Percentiles rank a stretch among this genome's conserved stretches.
These are phyloP conservation scores for Fusarium camptoceras DNA, from an alignment of 2,329 filamentous ascomycete genomes.

Conservation along the genomic window DNA sequence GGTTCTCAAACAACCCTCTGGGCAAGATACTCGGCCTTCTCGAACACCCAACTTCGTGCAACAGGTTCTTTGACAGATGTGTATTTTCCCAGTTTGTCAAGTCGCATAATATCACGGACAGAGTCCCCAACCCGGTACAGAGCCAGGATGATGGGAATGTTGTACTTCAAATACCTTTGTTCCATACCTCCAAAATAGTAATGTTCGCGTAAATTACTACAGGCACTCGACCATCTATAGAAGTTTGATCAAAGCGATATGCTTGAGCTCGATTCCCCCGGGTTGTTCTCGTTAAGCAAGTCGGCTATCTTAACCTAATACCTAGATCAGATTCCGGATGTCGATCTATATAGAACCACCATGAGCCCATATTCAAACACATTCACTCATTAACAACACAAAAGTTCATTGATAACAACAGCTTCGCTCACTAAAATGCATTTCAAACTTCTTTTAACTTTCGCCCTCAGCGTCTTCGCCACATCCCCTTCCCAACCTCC, in stretches of 20 bases:
- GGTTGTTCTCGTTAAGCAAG: background rate
- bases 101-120: background rate
- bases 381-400: background rate
- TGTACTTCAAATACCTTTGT: constrained; percentile 9
- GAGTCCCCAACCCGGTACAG: background rate
- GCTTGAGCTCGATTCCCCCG: background rate
- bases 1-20: background rate
- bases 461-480: constrained; percentile 2
- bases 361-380: background rate
- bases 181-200: background rate
- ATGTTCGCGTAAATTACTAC: background rate
- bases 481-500: background rate
- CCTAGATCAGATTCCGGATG: background rate
- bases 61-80: background rate
- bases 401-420: background rate
- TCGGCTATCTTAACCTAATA: background rate
- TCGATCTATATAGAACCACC: background rate
- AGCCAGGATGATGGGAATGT: background rate
- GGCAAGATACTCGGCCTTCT: constrained; percentile 34
- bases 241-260: background rate
- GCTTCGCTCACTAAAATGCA: background rate
- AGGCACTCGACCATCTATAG: background rate
- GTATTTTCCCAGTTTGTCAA: background rate
- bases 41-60: background rate
- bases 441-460: constrained; percentile 7